Evolutionary conservation across 164 flowering plant species (phyloP), one percentile per base, ranked within the genome.

Genomic region (Brasenia schreberi): DNA sequence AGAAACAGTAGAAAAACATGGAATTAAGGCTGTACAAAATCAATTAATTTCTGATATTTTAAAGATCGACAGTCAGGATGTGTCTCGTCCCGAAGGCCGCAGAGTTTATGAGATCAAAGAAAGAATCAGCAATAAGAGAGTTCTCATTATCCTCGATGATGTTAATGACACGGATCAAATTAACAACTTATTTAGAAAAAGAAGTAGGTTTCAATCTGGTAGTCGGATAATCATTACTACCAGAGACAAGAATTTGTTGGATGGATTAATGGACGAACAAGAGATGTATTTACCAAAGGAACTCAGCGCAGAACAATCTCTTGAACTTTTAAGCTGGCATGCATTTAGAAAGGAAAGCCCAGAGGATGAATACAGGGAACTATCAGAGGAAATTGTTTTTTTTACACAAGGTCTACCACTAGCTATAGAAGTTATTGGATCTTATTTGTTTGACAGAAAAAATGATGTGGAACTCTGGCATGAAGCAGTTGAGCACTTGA

Each of bases 31-130:
- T 4, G 12, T 43, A 19, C 56, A 64, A 64, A 42, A 64, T 6
- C 66, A 66, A 59, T 64, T 73, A 63, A 71, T 64, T 72, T 62
- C 27, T 53, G 71, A 64, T 64, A 3, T 64, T 5, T 44, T 64
- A 5, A 42, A 44, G 19, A 18, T 12, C 11, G 6, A 64, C 4
- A 18, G n/a, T 7, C 6, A 3, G 17, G 11, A n/a, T 5, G 43
- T 64, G 14, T 5, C 3, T 14, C 7, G n/a, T 42, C 19, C 18
- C 18, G 52, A 33, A 33, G 39, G 16, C 6, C 17, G 17, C 17
- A 52, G 66, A 42, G 17, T 9, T 6, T 7, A 16, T 42, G 6
- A 42, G 19, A 64, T 64, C 19, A 64, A 5, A 18, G 12, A 44
- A 17, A 42, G 56, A 44, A n/a, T 42, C 12, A 6, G 52, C 5